Base-by-base conservation (phyloP, 2,329 filamentous ascomycete species). In the Fusarium buxicola region DNA sequence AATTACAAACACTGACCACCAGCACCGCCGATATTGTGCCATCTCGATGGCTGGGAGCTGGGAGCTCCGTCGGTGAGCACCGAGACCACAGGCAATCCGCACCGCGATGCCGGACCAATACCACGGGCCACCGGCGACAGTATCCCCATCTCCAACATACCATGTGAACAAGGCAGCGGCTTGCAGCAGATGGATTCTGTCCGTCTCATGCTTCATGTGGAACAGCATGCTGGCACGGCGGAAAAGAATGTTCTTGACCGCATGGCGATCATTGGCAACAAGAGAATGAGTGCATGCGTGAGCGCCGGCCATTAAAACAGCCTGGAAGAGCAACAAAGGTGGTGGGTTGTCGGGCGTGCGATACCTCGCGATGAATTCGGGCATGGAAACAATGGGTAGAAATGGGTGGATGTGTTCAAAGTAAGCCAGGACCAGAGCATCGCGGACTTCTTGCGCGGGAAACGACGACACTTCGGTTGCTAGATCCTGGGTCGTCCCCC, bases 361-460 rank as follows among this genome's bases (percentile, higher is more conserved):
- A 2, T 70, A 70, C 0, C 66, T 65, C 35, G 56, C 57, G 2
- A 70, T 55, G 9, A 70, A 70, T 2, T 70, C 68, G 8, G 68
- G 68, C 48, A 60, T 66, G 1, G 68, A 70, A 0, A 70, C 52
- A 5, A 70, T 60, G 0, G 68, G 68, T 2, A 69, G 53, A 32
- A 70, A 69, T 0, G 68, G 68, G 9, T 70, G 68, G 2, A 71
- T 65, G 21, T 71, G 68, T 7, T 70, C 66, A 18, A 70, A 70
- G 35, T 70, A 70, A 0, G 68, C 66, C 7, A 45, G 15, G 0
- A 70, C 61, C 1, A 70, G 24, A 2, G 68, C 68, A 46, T 70
- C 68, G 2, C 68, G 64, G 2, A 70, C 68, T n/a, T 70, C 57
- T n/a, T 68, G 68, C 0, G 68, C 66, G 0, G 68, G 68, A 8